A percentile compares a stretch with the other conserved stretches of the same genome.
These are phyloP conservation scores for Actinomucor elegans DNA, from an alignment of 371 early-diverging fungal genomes.

Conservation along the genomic window DNA sequence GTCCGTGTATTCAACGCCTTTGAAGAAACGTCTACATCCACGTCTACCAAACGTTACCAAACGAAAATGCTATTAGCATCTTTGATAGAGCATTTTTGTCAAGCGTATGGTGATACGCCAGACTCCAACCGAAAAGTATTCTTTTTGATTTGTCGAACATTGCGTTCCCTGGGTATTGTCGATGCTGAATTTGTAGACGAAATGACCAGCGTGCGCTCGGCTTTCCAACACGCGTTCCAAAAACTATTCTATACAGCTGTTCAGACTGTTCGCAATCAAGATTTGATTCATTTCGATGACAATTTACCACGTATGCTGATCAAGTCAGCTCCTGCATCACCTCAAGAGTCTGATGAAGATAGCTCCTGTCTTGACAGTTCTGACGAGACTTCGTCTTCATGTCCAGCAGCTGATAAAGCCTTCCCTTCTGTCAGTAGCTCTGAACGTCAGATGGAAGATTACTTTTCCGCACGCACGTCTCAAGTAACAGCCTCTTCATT, in stretches of 20 bases:
- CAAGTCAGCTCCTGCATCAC: neutral
- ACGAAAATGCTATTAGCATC: slow-evolving; percentile 73
- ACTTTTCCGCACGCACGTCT: no score
- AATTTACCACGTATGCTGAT: slow-evolving; percentile 8
- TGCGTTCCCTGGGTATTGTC: slow-evolving; percentile 73
- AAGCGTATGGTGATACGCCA: slow-evolving; percentile 80
- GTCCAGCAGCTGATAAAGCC: no score
- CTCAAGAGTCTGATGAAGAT: no score
- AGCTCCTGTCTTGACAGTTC: no score
- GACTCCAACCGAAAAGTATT: slow-evolving; percentile 83
- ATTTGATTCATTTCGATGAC: slow-evolving; percentile 17
- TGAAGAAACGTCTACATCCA: neutral
- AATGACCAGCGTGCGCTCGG: slow-evolving; percentile 74
- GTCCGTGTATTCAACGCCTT: neutral
- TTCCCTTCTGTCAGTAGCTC: no score
- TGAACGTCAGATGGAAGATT: no score
- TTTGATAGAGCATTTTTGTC: slow-evolving; percentile 82
- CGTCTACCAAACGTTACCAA: slow-evolving; percentile 56
- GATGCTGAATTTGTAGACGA: slow-evolving; percentile 80
- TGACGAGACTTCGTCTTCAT: no score
- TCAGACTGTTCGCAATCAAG: slow-evolving; percentile 56
- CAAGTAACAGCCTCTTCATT: neutral
- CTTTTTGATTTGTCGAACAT: slow-evolving; percentile 68
- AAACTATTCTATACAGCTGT: slow-evolving; percentile 80
- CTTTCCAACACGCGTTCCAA: slow-evolving; percentile 82